Conservation (phyloP, 2,329 filamentous ascomycete genomes). For the Fusarium cicatricum region DNA sequence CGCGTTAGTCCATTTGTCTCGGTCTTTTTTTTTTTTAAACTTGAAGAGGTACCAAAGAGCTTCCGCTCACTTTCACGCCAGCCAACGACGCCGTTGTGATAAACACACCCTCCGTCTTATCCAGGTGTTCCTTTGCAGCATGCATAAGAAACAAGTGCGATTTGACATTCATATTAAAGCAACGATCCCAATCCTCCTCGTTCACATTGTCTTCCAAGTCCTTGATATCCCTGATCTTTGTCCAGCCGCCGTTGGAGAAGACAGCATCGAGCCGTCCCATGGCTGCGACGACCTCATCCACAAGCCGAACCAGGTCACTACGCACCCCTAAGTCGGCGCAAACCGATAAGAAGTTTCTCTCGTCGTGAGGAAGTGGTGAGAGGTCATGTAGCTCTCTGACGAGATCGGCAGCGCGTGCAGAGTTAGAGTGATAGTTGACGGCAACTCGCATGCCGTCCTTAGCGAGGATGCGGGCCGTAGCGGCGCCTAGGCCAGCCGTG, state of each 20-base stretch:
- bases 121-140: slow-evolving; percentile 61
- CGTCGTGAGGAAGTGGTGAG: slow-evolving; percentile 45
- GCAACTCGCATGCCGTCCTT: slow-evolving; percentile 72
- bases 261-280: slow-evolving; percentile 76
- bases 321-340: slow-evolving; percentile 72
- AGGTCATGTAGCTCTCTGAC: slow-evolving; percentile 61
- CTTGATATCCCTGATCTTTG: slow-evolving; percentile 53
- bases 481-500: slow-evolving; percentile 74
- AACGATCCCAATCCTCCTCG: slow-evolving; percentile 67
- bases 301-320: slow-evolving; percentile 65
- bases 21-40: no score
- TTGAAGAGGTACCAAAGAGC: slow-evolving; percentile 56
- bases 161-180: slow-evolving; percentile 70
- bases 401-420: slow-evolving; percentile 66
- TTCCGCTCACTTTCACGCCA: slow-evolving; percentile 70
- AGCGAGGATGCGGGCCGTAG: slow-evolving; percentile 73
- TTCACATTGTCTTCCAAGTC: slow-evolving; percentile 61
- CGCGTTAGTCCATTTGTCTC: background rate
- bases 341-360: slow-evolving; percentile 57
- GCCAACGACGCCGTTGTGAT: slow-evolving; percentile 71
- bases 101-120: slow-evolving; percentile 66
- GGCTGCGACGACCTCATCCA: slow-evolving; percentile 65
- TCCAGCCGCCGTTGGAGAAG: slow-evolving; percentile 76
- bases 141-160: slow-evolving; percentile 67
- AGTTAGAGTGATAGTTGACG: slow-evolving; percentile 75